Evolutionary conservation across 2,329 filamentous ascomycete genomes (phyloP).

Genomic region (Ciborinia camelliae): DNA sequence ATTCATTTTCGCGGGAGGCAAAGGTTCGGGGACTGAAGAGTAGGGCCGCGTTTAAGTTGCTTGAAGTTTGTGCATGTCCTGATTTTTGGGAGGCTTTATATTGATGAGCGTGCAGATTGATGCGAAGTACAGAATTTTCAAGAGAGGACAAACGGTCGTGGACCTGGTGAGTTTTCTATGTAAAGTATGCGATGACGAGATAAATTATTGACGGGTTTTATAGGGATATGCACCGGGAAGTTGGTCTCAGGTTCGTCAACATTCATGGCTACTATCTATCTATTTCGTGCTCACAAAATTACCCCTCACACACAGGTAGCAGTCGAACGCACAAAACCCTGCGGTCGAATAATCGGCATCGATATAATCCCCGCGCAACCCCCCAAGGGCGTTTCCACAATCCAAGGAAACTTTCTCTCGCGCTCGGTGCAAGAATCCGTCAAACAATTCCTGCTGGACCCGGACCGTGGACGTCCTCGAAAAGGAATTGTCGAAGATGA

Average conservation of each 20-base stretch:
- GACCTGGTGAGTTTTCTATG: conserved; percentile 65
- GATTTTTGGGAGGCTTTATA: background rate
- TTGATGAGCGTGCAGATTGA: conserved; percentile 60
- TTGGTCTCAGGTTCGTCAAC: conserved; percentile 59
- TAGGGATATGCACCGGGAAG: conserved; percentile 74
- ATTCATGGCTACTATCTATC: background rate
- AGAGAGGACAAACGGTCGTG: conserved; percentile 76
- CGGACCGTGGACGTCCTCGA: conserved; percentile 53
- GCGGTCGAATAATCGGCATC: conserved; percentile 81
- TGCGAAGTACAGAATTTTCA: conserved; percentile 75
- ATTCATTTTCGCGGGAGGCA: conserved; percentile 71
- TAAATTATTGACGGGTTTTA: conserved; percentile 10
- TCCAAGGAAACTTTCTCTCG: conserved; percentile 91
- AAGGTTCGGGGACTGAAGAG: conserved; percentile 80
- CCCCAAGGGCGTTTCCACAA: conserved; percentile 84
- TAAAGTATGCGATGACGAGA: background rate
- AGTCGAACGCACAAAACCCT: conserved; percentile 69
- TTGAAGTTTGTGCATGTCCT: conserved; percentile 58
- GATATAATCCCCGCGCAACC: conserved; percentile 92
- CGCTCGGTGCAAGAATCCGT: conserved; percentile 71
- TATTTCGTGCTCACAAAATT: background rate
- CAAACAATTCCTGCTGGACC: conserved; percentile 68
- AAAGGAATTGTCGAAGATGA: conserved; percentile 23
- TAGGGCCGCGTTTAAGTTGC: conserved; percentile 86
- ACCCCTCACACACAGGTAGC: conserved; percentile 62